Conservation (phyloP, 2,329 filamentous ascomycete species). For the Plenodomus biglobosus region DNA sequence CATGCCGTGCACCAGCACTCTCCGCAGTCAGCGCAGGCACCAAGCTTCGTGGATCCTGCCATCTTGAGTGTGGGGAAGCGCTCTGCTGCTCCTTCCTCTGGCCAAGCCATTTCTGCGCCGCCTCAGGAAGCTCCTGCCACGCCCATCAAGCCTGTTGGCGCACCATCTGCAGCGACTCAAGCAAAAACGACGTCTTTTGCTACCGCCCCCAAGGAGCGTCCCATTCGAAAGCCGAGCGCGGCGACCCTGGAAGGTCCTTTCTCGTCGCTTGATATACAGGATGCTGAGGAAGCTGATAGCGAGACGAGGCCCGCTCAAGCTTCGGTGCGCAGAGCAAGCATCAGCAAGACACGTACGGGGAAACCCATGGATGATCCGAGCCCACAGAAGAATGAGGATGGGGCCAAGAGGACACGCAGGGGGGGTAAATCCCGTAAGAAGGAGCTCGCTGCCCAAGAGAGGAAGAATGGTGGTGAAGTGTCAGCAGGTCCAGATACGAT, state of each 20-base stretch:
- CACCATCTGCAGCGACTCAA: conserved; percentile 38
- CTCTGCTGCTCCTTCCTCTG: conserved; percentile 24
- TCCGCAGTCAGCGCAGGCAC: conserved; percentile 24
- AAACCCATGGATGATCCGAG: conserved; percentile 44
- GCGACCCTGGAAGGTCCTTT: conserved; percentile 46
- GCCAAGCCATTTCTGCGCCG: conserved; percentile 21
- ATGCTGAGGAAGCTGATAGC: conserved; percentile 43
- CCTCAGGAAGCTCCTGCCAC: conserved; percentile 47
- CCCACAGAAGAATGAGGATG: conserved; percentile 37
- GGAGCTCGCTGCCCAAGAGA: conserved; percentile 47
- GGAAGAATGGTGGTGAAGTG: conserved; percentile 34
- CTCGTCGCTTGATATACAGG: conserved; percentile 45
- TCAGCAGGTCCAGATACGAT: conserved; percentile 30
- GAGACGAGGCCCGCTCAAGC: conserved; percentile 32
- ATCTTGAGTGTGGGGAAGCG: conserved; percentile 68
- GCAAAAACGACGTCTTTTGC: conserved; percentile 45
- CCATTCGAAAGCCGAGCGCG: conserved; percentile 39
- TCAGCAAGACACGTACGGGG: conserved; percentile 45
- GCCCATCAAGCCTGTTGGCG: conserved; percentile 46
- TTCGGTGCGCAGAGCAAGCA: conserved; percentile 37
- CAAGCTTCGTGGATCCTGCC: conserved; percentile 73
- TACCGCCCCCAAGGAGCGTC: conserved; percentile 32
- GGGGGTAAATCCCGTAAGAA: conserved; percentile 51
- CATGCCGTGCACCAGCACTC: conserved; percentile 16
- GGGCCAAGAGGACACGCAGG: conserved; percentile 50